Base-by-base conservation (phyloP, 495 filamentous ascomycete species). In the Penicillium mononematosum region DNA sequence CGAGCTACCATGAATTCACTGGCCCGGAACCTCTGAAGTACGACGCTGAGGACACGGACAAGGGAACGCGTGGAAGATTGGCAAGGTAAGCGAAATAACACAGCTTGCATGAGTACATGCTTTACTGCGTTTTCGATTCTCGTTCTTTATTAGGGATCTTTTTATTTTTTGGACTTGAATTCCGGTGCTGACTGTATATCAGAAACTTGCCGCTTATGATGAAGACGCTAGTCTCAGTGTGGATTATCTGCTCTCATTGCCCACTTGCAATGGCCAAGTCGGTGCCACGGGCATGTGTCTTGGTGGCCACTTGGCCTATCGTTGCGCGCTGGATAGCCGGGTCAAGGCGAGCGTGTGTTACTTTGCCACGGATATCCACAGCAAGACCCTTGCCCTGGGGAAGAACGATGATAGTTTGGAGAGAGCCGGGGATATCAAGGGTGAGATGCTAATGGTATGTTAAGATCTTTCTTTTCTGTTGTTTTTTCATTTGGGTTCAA, bases 221-320 rank as follows among this genome's bases (percentile, higher is more conserved):
- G 92, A 89, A 73, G 93, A 98, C 69, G 83, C 89, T 22, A 79
- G 73, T 22, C 77, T 90, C 41, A 76, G 83, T n/a, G 86, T 98
- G 49, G 83, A 89, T 69, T 75, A 83, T 56, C 85, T 98, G 6
- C 73, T 95, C 42, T 80, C 80, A 14, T 80, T 96, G 11, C 76
- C 80, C 8, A 96, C 90, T 20, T 96, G 92, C 70, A 96, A 85
- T 60, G 92, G 93, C 32, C 82, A 83, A 11, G 84, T 98, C 52
- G 93, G 93, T 42, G 77, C 89, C 2, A 96, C 92, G 8, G 93
- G 93, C 32, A 98, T 98, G 93, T 96, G 93, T 70, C 84, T 98
- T 4, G 93, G 93, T 50, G 93, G 93, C 4, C 93, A 98, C 70
- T 81, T 96, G 22, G 88, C 93, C 41, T 88, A 90, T 62, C 84